Evolutionary conservation across 129 eudicot species (phyloP).

Genomic region (Flaveria trinervia): DNA sequence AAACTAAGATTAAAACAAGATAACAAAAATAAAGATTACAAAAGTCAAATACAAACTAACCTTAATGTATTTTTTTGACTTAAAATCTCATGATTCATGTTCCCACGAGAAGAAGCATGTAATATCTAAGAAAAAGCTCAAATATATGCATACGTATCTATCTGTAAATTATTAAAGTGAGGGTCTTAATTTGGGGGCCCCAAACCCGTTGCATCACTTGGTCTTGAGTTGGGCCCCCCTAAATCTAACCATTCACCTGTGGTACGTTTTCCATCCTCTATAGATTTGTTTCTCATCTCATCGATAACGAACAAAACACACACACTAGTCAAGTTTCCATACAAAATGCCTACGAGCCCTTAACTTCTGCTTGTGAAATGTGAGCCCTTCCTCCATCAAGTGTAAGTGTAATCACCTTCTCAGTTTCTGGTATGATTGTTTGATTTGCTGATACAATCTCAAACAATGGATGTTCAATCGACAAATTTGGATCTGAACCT

Average conservation of each 20-base stretch:
- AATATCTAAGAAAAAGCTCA: too few species aligned
- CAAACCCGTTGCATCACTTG: too few species aligned
- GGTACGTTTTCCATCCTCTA: neutral
- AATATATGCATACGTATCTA: too few species aligned
- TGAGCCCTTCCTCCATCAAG: constrained; percentile 49
- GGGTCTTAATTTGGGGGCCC: too few species aligned
- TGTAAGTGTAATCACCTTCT: constrained; percentile 37
- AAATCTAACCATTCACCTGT: constrained; percentile 13
- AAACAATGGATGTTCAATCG: constrained; percentile 35
- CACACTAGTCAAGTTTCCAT: constrained; percentile 8
- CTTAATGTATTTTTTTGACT: too few species aligned
- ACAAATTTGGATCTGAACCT: constrained; percentile 38
- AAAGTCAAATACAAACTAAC: too few species aligned
- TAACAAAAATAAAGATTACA: too few species aligned
- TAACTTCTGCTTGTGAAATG: constrained; percentile 23
- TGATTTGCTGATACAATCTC: constrained; percentile 40
- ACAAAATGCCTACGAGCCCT: neutral
- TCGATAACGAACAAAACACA: constrained; percentile 1
- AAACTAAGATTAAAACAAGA: too few species aligned
- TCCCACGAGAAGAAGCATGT: too few species aligned
- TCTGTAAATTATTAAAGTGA: too few species aligned
- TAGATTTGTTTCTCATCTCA: constrained; percentile 16
- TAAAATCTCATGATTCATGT: too few species aligned
- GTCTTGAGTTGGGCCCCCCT: neutral
- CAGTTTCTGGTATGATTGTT: constrained; percentile 36